These are phyloP conservation scores for Cryptosporidium andersoni DNA, from an alignment of 169 alveolate genomes.

Conservation along the genomic window DNA sequence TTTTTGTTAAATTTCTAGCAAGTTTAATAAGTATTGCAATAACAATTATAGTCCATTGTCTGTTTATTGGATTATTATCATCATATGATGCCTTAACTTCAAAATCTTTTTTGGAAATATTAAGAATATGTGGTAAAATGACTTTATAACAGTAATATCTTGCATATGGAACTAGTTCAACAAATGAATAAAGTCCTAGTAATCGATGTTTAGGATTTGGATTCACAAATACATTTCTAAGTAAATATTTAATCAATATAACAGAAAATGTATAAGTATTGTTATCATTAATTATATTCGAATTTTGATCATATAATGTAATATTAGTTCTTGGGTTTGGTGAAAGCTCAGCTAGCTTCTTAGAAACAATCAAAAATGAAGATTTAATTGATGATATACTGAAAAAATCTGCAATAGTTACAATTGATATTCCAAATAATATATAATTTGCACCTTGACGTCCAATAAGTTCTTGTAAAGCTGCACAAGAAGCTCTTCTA, in stretches of 20 bases:
- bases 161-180: constrained; percentile 30
- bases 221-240: constrained; percentile 33
- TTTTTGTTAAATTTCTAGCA: neutral
- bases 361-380: constrained; percentile 52
- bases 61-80: constrained; percentile 5
- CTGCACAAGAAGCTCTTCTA: constrained; percentile 75
- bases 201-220: constrained; percentile 42
- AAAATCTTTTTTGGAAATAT: neutral
- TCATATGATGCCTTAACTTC: neutral
- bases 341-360: constrained; percentile 23
- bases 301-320: neutral
- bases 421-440: constrained; percentile 62
- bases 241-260: constrained; percentile 16
- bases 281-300: neutral
- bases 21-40: constrained; percentile 11
- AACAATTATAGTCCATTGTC: constrained; percentile 45
- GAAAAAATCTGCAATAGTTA: constrained; percentile 71
- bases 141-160: neutral
- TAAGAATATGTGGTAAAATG: neutral
- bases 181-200: constrained; percentile 9
- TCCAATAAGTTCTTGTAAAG: constrained; percentile 74
- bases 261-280: constrained; percentile 12
- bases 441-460: constrained; percentile 71
- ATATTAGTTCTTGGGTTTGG: neutral
- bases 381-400: constrained; percentile 39